Evolutionary conservation across 2,329 filamentous ascomycete genomes (phyloP).

Genomic region (Fusarium buharicum): DNA sequence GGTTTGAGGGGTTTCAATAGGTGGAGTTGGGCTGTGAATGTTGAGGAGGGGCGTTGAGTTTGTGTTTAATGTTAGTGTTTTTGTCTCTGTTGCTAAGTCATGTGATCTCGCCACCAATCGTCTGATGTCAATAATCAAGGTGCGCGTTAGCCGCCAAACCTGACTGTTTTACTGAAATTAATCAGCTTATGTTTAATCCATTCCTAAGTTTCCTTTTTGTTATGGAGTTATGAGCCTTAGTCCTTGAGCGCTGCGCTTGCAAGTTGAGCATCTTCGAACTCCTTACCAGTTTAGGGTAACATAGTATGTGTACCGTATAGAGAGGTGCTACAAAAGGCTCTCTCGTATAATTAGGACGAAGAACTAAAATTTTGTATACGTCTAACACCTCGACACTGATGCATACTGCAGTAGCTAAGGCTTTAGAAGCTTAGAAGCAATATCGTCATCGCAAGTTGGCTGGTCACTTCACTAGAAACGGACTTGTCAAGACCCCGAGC

Average conservation of each 20-base stretch:
- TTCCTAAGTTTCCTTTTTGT: too few species aligned
- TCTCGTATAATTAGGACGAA: too few species aligned
- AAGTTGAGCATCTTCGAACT: too few species aligned
- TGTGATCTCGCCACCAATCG: constrained; percentile 34
- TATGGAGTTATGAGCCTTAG: too few species aligned
- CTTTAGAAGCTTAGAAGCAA: neutral
- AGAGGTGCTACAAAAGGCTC: neutral
- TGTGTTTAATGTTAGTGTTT: constrained; percentile 8
- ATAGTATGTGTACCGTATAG: too few species aligned
- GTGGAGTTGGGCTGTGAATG: constrained; percentile 2
- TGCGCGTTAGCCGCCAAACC: constrained; percentile 11
- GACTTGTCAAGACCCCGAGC: neutral
- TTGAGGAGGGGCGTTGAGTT: constrained; percentile 20
- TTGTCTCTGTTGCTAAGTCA: constrained; percentile 28
- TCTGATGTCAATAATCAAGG: constrained; percentile 5
- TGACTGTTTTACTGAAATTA: too few species aligned
- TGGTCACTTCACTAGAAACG: neutral
- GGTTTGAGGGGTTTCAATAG: neutral
- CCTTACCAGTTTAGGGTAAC: too few species aligned
- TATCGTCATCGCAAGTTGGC: constrained; percentile 15
- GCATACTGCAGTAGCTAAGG: neutral
- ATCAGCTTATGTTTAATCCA: too few species aligned
- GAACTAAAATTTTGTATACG: too few species aligned
- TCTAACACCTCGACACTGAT: too few species aligned
- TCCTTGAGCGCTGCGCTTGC: too few species aligned